Base-by-base conservation (phyloP, 2,329 filamentous ascomycete genomes). In the Cytospora chrysosperma region DNA sequence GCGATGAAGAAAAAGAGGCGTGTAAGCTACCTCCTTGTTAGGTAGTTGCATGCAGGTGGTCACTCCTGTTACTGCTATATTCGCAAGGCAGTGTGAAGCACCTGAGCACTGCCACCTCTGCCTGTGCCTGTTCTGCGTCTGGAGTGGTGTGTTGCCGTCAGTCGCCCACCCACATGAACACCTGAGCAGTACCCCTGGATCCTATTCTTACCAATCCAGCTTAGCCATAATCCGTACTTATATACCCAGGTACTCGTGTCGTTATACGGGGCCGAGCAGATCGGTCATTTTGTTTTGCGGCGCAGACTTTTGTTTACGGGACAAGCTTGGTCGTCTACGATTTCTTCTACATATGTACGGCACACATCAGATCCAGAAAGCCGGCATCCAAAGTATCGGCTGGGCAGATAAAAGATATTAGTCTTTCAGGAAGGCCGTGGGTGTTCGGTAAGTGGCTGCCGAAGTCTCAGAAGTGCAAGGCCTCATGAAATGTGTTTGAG, bases 401-500 rank as follows among this genome's bases (percentile, higher is more conserved):
- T 9, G 34, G 56, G 8, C 47, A 19, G 57, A 21, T 32, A 60
- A 40, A 34, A 19, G 2, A 15, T n/a, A 7, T 19, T 17, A n/a
- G 1, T 19, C 19, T 40, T 13, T 40, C 34, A 28, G 34, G 34
- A 49, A 61, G 37, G 17, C 13, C 43, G 43, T 24, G 43, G 43
- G n/a, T 9, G 17, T 52, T 61, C 59, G 59, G 59, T 61, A 61
- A 53, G 52, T 8, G 26, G 59, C 59, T 61, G 59, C 59, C 59
- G 51, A 50, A 37, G 37, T 61, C 59, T 61, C 59, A 55, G 37
- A 61, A 55, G 21, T 50, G n/a, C 19, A 49, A 34, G 51, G 59
- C 51, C 51, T 61, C 37, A 47, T 5, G 34, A 61, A 64, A 61
- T 43, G 61, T 43, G 61, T 66, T 66, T 64, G 64, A 64, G 64